Conservation (phyloP, 345 rosid genomes). For the Euclidium syriacum region DNA sequence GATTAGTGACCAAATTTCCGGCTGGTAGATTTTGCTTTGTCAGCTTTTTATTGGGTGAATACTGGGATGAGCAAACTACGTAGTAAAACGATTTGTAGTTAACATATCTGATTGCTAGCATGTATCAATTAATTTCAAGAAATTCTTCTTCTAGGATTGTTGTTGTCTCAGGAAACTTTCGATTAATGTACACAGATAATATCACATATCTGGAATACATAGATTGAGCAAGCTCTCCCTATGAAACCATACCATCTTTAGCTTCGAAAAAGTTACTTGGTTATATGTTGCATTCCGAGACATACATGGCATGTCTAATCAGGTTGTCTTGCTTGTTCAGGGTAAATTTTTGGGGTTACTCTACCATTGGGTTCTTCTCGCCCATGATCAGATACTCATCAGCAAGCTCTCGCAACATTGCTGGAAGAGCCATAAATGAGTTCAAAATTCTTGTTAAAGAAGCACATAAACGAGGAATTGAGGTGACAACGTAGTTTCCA, state of each 20-base stretch:
- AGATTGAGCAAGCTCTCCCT: background rate
- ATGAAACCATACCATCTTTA: slow-evolving; percentile 4
- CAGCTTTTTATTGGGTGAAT: background rate
- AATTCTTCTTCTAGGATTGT: slow-evolving; percentile 3
- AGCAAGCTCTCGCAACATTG: slow-evolving; percentile 46
- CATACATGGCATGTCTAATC: slow-evolving; percentile 18
- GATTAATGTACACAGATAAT: background rate
- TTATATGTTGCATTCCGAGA: background rate
- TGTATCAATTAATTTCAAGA: background rate
- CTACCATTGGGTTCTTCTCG: slow-evolving; percentile 80
- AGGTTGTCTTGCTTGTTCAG: slow-evolving; percentile 39
- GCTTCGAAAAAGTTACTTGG: background rate
- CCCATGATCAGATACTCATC: slow-evolving; percentile 94
- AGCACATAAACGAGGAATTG: slow-evolving; percentile 94
- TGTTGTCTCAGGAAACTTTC: background rate
- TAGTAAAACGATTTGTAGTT: slow-evolving; percentile 1
- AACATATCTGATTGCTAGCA: background rate
- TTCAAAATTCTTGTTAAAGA: slow-evolving; percentile 80
- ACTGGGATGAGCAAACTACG: background rate
- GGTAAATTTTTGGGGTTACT: slow-evolving; percentile 98
- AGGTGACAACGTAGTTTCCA: slow-evolving; percentile 47
- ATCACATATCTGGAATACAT: background rate
- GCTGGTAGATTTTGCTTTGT: background rate
- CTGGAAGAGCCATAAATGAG: slow-evolving; percentile 75
- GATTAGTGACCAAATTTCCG: background rate